Percentiles rank a stretch among this genome's conserved stretches.
phyloP scores from a whole-genome alignment of 306 rosid species.

The Senna siamea region DNA sequence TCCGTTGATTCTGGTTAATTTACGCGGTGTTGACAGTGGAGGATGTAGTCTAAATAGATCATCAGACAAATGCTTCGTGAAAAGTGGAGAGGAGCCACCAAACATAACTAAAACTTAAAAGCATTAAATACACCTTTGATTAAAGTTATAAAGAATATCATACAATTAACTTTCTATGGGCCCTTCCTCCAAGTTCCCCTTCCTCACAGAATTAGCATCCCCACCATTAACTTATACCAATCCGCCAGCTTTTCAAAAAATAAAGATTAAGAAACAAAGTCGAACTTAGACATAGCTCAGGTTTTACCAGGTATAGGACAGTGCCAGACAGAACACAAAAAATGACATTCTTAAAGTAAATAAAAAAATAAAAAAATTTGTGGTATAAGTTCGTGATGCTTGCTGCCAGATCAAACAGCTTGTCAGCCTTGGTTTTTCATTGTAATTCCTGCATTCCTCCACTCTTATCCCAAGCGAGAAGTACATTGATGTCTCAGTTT shows the following conservation, averaged over 20 bases:
- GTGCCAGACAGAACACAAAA: constrained; percentile 25
- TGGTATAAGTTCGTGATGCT: constrained; percentile 33
- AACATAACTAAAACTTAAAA: constrained; percentile 36
- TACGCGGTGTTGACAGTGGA: constrained; percentile 32
- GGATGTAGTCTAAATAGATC: no score
- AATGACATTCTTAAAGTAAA: constrained; percentile 24
- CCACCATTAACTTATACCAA: constrained; percentile 41
- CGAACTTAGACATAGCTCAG: constrained; percentile 45
- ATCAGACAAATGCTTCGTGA: neutral
- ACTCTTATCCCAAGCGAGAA: constrained; percentile 1
- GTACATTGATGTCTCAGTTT: constrained; percentile 16
- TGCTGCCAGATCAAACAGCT: constrained; percentile 38
- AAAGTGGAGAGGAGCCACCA: neutral
- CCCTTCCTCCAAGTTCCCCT: neutral
- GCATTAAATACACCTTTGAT: constrained; percentile 34
- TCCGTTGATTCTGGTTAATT: constrained; percentile 15
- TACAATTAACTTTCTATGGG: constrained; percentile 51
- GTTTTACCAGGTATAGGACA: constrained; percentile 36
- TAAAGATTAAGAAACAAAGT: constrained; percentile 2
- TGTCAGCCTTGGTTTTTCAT: constrained; percentile 26
- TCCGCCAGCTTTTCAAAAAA: constrained; percentile 39
- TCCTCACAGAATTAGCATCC: constrained; percentile 19
- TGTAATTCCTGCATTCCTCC: neutral
- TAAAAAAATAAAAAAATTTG: constrained; percentile 35
- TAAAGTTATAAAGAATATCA: constrained; percentile 40